Evolutionary conservation across 169 alveolate species (phyloP).

Genomic region (Eimeria sp.): DNA sequence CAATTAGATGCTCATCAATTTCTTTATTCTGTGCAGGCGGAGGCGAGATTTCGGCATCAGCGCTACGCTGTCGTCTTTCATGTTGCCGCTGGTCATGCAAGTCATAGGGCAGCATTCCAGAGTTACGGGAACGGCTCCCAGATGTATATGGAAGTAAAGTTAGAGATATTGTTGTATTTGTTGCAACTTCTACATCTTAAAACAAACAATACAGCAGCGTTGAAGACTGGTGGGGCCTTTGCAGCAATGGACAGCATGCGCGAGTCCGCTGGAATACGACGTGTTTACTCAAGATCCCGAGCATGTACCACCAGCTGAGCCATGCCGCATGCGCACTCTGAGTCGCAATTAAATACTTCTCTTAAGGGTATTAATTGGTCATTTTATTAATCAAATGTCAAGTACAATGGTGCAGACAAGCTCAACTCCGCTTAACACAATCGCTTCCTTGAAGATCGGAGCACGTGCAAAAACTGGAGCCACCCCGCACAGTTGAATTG

Average conservation of each 20-base stretch:
- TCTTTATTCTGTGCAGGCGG: not conserved
- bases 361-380: too few relatives aligned
- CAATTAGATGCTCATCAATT: not conserved
- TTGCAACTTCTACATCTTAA: not conserved
- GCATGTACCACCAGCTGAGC: not conserved
- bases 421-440: too few relatives aligned
- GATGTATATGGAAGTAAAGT: not conserved
- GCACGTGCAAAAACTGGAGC: too few relatives aligned
- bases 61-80: not conserved
- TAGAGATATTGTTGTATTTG: not conserved
- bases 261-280: too few relatives aligned
- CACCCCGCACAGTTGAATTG: too few relatives aligned
- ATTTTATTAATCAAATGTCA: too few relatives aligned
- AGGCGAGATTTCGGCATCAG: not conserved
- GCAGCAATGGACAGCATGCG: not conserved
- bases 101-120: not conserved
- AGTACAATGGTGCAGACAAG: too few relatives aligned
- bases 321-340: not conserved
- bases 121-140: not conserved
- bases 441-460: too few relatives aligned
- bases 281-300: not conserved
- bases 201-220: not conserved
- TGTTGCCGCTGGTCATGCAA: not conserved
- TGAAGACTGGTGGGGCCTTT: not conserved
- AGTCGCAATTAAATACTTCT: too few relatives aligned